Evolutionary conservation across 805 yeast species (phyloP).

Genomic region (Tetrapisispora iriomotensis): DNA sequence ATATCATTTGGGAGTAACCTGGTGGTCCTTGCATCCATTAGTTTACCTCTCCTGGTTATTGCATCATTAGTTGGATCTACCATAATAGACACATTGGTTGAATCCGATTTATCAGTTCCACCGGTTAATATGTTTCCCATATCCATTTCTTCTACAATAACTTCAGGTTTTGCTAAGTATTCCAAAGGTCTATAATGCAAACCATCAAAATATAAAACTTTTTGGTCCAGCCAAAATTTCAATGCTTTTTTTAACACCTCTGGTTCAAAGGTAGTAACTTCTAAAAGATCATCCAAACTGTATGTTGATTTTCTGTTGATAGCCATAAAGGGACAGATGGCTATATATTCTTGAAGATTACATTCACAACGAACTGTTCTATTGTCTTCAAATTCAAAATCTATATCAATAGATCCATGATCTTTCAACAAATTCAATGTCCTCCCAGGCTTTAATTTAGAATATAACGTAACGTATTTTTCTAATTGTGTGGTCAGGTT

Average conservation of each 20-base stretch:
- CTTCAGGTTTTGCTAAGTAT: background rate
- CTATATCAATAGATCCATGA: slow-evolving; percentile 53
- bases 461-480: slow-evolving; percentile 36
- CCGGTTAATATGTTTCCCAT: too few species aligned
- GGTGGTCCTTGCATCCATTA: too few species aligned
- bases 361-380: slow-evolving; percentile 37
- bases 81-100: too few species aligned
- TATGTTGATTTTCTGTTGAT: slow-evolving; percentile 6
- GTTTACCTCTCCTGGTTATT: too few species aligned
- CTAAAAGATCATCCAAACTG: slow-evolving; percentile 28
- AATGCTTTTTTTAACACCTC: slow-evolving; percentile 34
- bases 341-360: slow-evolving; percentile 42
- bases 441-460: slow-evolving; percentile 44
- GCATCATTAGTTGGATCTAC: too few species aligned
- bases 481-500: slow-evolving; percentile 34
- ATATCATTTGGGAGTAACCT: too few species aligned
- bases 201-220: slow-evolving; percentile 33
- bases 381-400: slow-evolving; percentile 43
- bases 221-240: slow-evolving; percentile 54
- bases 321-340: background rate
- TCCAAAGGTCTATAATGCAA: slow-evolving; percentile 1
- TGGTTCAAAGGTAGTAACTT: slow-evolving; percentile 34
- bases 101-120: too few species aligned
- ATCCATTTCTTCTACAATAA: background rate
- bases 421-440: slow-evolving; percentile 46